Base-by-base conservation (phyloP, 75 land plant genomes). In the Chamaecyparis obtusa region DNA sequence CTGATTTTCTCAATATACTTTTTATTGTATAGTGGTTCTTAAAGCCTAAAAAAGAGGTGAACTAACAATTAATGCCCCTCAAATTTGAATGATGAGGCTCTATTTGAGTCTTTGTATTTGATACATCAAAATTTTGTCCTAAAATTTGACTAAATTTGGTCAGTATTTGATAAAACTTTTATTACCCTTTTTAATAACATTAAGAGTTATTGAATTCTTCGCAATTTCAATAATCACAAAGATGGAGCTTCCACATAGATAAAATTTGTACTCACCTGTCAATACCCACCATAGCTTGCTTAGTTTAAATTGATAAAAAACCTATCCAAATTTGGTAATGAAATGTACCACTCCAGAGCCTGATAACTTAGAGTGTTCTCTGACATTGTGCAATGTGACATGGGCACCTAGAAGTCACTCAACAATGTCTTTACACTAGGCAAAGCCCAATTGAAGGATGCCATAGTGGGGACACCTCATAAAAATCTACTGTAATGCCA, bases 371-470 rank as follows among this genome's bases (percentile, higher is more conserved):
- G 32, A 71, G 75, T 10, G 30, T 41, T 27, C 30, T 2, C 83
- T 77, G 80, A 36, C 43, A 77, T 37, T 9, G 17, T 33, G 17
- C n/a, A n/a, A n/a, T n/a, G n/a, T n/a, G n/a, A n/a, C n/a, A n/a
- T n/a, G n/a, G n/a, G n/a, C n/a, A n/a, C n/a, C n/a, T n/a, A n/a
- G n/a, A n/a, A n/a, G n/a, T n/a, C n/a, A n/a, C n/a, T n/a, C n/a
- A n/a, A n/a, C n/a, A 81, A n/a, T 81, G 9, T 46, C 49, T 81
- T 46, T 81, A 43, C 43, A 81, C 83, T 44, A 9, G 83, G 54
- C 49, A n/a, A 41, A 8, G 43, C 51, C 46, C 49, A n/a, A 46
- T 81, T 81, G 27, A n/a, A n/a, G 46, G 83, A 44, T 81, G 32
- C 54, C 30, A 81, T 27, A 44, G 49, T 27, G n/a, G 46, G 51